Conservation (phyloP, 257 asterid species). For the Coffea eugenioides region DNA sequence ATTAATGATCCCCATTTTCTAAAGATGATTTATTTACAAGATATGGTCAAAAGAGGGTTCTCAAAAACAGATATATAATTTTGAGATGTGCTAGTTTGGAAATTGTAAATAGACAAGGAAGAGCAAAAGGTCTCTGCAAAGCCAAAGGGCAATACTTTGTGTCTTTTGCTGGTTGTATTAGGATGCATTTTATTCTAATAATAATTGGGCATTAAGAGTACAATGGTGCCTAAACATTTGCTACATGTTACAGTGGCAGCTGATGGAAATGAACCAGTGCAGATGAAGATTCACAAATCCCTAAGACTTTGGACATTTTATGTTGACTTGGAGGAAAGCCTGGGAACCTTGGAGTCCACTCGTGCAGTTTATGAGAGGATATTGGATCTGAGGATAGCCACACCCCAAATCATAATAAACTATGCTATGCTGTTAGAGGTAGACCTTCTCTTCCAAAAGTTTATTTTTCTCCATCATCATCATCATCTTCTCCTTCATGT, state of each 20-base stretch:
- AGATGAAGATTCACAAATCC: slow-evolving; percentile 84
- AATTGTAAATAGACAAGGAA: background rate
- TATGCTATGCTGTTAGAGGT: slow-evolving; percentile 95
- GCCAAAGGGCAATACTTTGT: background rate
- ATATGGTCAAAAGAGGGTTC: background rate
- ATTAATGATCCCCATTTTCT: background rate
- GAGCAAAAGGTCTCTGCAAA: background rate
- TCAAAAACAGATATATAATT: background rate
- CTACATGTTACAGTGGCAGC: slow-evolving; percentile 72
- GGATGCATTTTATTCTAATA: background rate
- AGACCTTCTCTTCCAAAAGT: slow-evolving; percentile 20
- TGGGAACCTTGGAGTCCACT: slow-evolving; percentile 85
- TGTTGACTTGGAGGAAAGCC: slow-evolving; percentile 96
- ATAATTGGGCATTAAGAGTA: background rate
- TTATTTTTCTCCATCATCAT: background rate
- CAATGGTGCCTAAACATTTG: slow-evolving; percentile 15
- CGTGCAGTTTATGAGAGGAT: slow-evolving; percentile 86
- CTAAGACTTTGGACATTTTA: slow-evolving; percentile 89
- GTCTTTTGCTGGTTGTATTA: background rate
- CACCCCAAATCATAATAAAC: slow-evolving; percentile 92
- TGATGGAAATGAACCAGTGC: slow-evolving; percentile 92
- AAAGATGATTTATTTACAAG: background rate
- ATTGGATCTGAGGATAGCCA: slow-evolving; percentile 88
- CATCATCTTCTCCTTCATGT: background rate
- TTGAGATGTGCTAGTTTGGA: background rate